Base-by-base conservation (phyloP, 371 early-diverging fungal species). In the Circinella umbellata region DNA sequence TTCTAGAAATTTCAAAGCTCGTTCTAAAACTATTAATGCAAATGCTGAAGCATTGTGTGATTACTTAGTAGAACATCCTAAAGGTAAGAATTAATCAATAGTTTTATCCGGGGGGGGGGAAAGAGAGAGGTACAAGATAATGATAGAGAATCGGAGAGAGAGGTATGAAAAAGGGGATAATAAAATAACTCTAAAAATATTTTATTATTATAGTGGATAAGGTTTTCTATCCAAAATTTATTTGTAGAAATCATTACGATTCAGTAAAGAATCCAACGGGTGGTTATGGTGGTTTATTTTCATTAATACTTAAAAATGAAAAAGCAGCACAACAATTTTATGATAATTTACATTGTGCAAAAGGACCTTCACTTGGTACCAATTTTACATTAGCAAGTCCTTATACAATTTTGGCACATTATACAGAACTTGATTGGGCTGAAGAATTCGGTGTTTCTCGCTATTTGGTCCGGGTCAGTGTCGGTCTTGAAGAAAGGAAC, bases 341-440 rank as follows among this genome's bases (percentile, higher is more conserved):
- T 78, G 96, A 98, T 79, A 71, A 81, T 18, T 76, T 98, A 39
- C 74, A 83, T 5, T 89, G 89, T 70, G 89, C 91, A 66, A 98
- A 98, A 76, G 99, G 99, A 0, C 98, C 98, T 17, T 95, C 95
- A 0, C 86, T 98, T 35, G 99, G 99, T 3, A 98, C 98, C 53
- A 97, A 96, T 83, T 98, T 97, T 74, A 98, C 99, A 6, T 84
- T 98, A 55, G 94, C 89, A 7, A 92, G 94, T 68, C 97, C 98
- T 7, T 98, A 98, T 75, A 94, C 98, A 3, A 91, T 98, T 11
- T 78, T 98, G 36, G 99, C 98, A 4, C 99, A 98, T 76, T 97
- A 91, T 80, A 85, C 81, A 38, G 94, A 98, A 78, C 82, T 98
- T 14, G 97, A 98, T 38, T 97, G 96, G 96, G 98, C 95, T 7